Evolutionary conservation across 768 basidiomycete genomes (phyloP).

Genomic region (Lentinula sp.): DNA sequence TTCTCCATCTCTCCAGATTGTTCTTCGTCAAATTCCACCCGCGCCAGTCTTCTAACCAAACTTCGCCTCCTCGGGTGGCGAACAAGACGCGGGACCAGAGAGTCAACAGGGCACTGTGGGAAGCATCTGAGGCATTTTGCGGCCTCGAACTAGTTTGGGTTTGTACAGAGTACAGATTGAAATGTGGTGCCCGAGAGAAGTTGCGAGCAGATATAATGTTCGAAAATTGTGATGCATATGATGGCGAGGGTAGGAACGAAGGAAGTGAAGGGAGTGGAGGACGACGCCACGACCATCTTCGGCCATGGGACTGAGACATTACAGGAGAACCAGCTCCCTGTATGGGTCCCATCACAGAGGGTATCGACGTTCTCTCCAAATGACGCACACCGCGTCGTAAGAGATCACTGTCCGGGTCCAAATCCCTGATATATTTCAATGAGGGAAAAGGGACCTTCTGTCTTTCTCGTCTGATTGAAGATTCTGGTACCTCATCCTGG

Average conservation of each 20-base stretch:
- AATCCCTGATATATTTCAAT: constrained; percentile 11
- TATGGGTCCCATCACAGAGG: not conserved
- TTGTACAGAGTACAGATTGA: not conserved
- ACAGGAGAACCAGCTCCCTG: not conserved
- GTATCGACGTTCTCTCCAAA: not conserved
- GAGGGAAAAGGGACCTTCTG: not conserved
- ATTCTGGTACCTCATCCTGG: not conserved
- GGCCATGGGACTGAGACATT: not conserved
- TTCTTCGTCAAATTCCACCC: constrained; percentile 53
- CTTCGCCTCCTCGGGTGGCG: constrained; percentile 45
- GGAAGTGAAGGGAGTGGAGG: not conserved
- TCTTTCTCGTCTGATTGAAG: not conserved
- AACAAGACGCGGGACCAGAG: constrained; percentile 45
- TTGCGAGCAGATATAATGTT: not conserved
- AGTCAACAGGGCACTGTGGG: not conserved
- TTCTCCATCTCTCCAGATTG: constrained; percentile 22
- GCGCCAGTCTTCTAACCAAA: constrained; percentile 61
- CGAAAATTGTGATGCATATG: not conserved
- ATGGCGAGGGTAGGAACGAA: not conserved
- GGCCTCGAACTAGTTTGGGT: not conserved
- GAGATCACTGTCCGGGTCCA: constrained; percentile 4
- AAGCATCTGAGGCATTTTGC: not conserved
- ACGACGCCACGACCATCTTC: not conserved
- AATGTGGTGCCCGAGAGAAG: not conserved
- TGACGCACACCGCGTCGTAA: constrained; percentile 10